phyloP scores from a whole-genome alignment of 345 rosid species.

The Chamaenerion angustifolium region DNA sequence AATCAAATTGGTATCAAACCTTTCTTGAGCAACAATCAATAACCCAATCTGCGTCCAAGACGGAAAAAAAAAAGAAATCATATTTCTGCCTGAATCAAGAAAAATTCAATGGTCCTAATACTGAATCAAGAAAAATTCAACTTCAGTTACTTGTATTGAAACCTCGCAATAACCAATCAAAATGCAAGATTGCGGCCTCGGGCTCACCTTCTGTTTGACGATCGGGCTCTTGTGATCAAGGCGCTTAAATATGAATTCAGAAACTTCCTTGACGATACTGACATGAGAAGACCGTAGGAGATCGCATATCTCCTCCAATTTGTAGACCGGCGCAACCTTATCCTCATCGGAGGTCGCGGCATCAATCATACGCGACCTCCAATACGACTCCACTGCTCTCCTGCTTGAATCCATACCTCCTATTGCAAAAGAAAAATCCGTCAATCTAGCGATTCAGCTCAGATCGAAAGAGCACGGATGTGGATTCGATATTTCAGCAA shows the following conservation, averaged over 20 bases:
- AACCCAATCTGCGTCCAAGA: too few species aligned
- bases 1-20: too few species aligned
- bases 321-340: slow-evolving; percentile 91
- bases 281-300: slow-evolving; percentile 79
- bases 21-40: too few species aligned
- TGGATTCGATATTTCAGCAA: too few species aligned
- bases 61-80: too few species aligned
- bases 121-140: too few species aligned
- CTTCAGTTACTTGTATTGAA: too few species aligned
- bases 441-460: too few species aligned
- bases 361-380: slow-evolving; percentile 93
- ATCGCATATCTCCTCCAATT: slow-evolving; percentile 89
- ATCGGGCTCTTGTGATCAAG: slow-evolving; percentile 88
- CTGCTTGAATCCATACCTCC: slow-evolving; percentile 84
- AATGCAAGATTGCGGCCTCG: not conserved
- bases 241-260: slow-evolving; percentile 71
- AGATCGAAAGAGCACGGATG: too few species aligned
- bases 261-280: slow-evolving; percentile 79
- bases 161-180: not conserved
- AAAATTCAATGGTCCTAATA: too few species aligned
- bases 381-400: slow-evolving; percentile 97
- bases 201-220: slow-evolving; percentile 82
- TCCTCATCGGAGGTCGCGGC: slow-evolving; percentile 87
- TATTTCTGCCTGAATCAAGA: too few species aligned
- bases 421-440: too few species aligned